A percentile compares a stretch with the other conserved stretches of the same genome.
Conservation (phyloP, 495 filamentous ascomycete genomes). For the Niebla homalea region DNA sequence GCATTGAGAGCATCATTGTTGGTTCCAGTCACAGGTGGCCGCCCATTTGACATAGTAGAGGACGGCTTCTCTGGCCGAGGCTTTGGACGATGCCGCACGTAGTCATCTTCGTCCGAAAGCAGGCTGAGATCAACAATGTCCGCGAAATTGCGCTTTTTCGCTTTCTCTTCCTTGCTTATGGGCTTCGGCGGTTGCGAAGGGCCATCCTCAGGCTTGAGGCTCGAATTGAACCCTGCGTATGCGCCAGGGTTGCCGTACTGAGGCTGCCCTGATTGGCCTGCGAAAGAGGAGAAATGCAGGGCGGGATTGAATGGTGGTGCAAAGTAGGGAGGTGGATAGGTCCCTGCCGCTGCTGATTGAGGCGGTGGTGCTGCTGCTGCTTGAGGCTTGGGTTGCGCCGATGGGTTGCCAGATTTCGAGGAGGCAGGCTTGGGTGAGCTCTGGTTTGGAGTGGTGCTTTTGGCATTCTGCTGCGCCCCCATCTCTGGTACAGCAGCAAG, state of each 20-base stretch:
- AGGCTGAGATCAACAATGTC: slow-evolving; percentile 37
- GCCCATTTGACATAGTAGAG: not conserved
- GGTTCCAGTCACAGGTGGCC: not conserved
- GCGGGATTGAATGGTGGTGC: not conserved
- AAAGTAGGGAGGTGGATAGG: not conserved
- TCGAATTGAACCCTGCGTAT: not conserved
- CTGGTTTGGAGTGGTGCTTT: not conserved
- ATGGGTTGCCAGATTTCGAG: not conserved
- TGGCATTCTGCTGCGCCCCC: not conserved
- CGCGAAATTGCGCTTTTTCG: slow-evolving; percentile 32
- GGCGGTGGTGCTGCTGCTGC: not conserved
- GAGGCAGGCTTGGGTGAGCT: not conserved
- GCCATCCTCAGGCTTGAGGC: not conserved
- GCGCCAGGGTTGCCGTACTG: not conserved
- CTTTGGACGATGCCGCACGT: slow-evolving; percentile 6
- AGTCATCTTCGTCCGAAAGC: slow-evolving; percentile 29
- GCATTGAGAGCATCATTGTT: not conserved
- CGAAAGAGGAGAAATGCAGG: no score
- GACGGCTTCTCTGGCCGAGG: not conserved
- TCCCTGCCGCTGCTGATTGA: not conserved
- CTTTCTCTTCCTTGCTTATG: slow-evolving; percentile 18
- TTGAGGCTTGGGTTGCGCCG: not conserved
- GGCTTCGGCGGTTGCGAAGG: not conserved
- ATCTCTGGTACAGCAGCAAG: slow-evolving; percentile 30
- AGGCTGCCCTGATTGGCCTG: no score